Evolutionary conservation across 371 early-diverging fungal genomes (phyloP).

Genomic region (Dichotomocladium elegans): DNA sequence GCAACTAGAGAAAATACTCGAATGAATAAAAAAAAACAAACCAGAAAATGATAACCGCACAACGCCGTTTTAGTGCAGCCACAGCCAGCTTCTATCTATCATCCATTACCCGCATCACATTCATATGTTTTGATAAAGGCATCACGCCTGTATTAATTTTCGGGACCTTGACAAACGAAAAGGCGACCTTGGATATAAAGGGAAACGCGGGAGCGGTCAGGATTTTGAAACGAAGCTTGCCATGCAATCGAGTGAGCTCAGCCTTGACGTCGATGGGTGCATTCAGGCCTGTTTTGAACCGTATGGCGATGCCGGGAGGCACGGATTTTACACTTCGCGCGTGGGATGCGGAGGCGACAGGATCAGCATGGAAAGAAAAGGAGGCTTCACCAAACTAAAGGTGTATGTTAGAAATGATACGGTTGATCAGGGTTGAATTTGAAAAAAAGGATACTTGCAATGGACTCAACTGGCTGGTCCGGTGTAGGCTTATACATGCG

Average conservation of each 20-base stretch:
- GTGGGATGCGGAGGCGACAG: slow-evolving; percentile 5
- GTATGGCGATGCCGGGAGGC: slow-evolving; percentile 26
- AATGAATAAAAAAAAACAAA: not conserved
- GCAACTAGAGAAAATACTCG: slow-evolving; percentile 11
- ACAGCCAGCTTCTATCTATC: not conserved
- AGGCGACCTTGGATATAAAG: slow-evolving; percentile 28
- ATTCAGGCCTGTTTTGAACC: slow-evolving; percentile 32
- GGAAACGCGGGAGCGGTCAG: slow-evolving; percentile 26
- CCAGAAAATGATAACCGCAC: too few species aligned
- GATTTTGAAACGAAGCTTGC: slow-evolving; percentile 30
- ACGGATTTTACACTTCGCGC: slow-evolving; percentile 3
- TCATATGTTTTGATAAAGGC: slow-evolving; percentile 29
- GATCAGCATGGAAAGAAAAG: slow-evolving; percentile 20
- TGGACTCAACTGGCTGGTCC: slow-evolving; percentile 21
- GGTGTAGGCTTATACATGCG: slow-evolving; percentile 17
- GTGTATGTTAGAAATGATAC: too few species aligned
- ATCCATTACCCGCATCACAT: slow-evolving; percentile 25
- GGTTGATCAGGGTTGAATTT: too few species aligned
- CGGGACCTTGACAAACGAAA: slow-evolving; percentile 28
- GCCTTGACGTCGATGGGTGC: slow-evolving; percentile 30
- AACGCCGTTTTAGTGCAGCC: not conserved
- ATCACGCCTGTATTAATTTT: slow-evolving; percentile 31
- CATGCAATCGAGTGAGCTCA: slow-evolving; percentile 18
- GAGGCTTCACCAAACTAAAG: slow-evolving; percentile 29
- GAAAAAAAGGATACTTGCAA: slow-evolving; percentile 9